Evolutionary conservation across 2,329 filamentous ascomycete genomes (phyloP).

Genomic region (Hymenoscyphus albidus): DNA sequence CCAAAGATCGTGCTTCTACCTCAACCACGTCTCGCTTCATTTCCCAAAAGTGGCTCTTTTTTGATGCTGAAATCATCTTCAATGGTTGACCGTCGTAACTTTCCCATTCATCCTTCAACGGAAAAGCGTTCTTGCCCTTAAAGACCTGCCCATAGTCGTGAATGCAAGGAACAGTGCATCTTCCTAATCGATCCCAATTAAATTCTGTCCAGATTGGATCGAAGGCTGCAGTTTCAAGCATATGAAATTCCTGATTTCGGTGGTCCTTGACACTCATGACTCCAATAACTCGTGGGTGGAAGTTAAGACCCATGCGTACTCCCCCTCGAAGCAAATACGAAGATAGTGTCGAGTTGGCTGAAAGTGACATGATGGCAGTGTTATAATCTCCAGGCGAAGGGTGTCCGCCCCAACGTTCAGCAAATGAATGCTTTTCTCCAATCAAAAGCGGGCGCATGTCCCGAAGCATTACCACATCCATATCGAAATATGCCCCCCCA

Average conservation of each 20-base stretch:
- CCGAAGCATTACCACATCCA: constrained; percentile 52
- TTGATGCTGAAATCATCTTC: constrained; percentile 30
- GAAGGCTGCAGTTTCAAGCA: constrained; percentile 55
- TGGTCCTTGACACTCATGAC: constrained; percentile 55
- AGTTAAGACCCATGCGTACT: constrained; percentile 55
- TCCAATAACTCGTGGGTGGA: constrained; percentile 52
- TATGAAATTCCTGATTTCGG: constrained; percentile 49
- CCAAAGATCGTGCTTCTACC: constrained; percentile 20
- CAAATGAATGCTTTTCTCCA: constrained; percentile 47
- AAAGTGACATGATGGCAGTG: constrained; percentile 53
- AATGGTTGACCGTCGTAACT: constrained; percentile 45
- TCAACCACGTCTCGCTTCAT: constrained; percentile 22
- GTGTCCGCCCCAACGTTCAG: constrained; percentile 53
- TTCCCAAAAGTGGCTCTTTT: constrained; percentile 28
- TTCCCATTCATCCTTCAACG: constrained; percentile 50
- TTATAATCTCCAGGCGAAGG: constrained; percentile 52
- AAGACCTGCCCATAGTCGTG: constrained; percentile 51
- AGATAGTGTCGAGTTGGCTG: constrained; percentile 52
- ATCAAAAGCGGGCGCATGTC: constrained; percentile 52
- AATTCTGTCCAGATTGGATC: constrained; percentile 57
- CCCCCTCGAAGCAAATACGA: constrained; percentile 52
- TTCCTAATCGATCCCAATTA: constrained; percentile 49
- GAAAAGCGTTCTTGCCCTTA: constrained; percentile 43
- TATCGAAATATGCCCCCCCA: constrained; percentile 52
- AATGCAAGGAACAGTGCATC: constrained; percentile 51